Base-by-base conservation (phyloP, 1,284 basidiomycete genomes). In the Microbotryum intermedium region DNA sequence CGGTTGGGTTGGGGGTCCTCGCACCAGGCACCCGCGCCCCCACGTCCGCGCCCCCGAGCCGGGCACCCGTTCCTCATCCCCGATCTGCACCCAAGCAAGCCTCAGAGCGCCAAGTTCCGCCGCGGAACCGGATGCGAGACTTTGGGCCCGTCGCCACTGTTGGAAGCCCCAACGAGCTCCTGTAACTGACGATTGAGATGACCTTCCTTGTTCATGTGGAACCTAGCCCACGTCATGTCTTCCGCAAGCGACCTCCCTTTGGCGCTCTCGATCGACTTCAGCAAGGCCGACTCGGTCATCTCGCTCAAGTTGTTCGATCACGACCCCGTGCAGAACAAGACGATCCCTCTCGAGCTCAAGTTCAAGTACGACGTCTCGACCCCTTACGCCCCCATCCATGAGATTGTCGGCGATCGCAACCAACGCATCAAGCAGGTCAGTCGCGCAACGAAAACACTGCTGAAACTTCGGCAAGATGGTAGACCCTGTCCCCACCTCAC, bases 371-470 rank as follows among this genome's bases (percentile, higher is more conserved):
- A 86, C 71, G 91, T 93, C 18, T 84, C 87, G 23, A 85, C 86
- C 77, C 90, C 90, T 46, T 95, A 82, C 69, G 88, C 90, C 6
- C 91, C 94, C 34, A 92, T 98, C 70, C 93, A 97, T 73, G 94
- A 98, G 75, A 78, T 93, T 66, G 82, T 84, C 28, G 80, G 83
- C 18, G 88, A 83, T 66, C 87, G 94, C 71, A 97, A 94, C 79
- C 81, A 80, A 67, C 84, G 89, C 65, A 95, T 98, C 80, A 97
- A 97, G 79, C 82, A 66, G 56, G 64, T 66, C 18, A 44, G 46
- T 29, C n/a, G 21, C 43, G 21, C 51, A 13, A 43, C 23, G 28
- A 34, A 30, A 11, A 16, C 6, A 86, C 69, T 93, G 93, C 74
- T 94, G 5, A 7, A 16, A 45, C 39, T 61, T 59, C 28, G 21